Evolutionary conservation across 192 early-diverging fungal genomes (phyloP).

Genomic region (Backusella parvicylindrica): DNA sequence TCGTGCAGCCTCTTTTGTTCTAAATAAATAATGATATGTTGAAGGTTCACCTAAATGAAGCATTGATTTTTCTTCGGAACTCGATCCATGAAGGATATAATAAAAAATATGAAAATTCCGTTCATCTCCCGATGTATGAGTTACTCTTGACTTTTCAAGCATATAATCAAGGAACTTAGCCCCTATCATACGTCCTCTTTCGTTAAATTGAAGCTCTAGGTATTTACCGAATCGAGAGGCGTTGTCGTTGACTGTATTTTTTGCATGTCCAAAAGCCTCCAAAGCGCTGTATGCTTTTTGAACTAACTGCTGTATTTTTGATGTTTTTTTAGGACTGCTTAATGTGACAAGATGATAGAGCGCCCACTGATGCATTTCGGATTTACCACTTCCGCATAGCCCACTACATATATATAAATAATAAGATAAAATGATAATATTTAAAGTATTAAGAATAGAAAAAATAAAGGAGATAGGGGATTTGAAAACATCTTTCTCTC

Average conservation of each 20-base stretch:
- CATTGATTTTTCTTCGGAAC: slow-evolving; percentile 66
- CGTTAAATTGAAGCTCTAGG: slow-evolving; percentile 86
- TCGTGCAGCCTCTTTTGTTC: slow-evolving; percentile 10
- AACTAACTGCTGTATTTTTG: slow-evolving; percentile 61
- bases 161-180: slow-evolving; percentile 82
- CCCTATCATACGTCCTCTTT: slow-evolving; percentile 83
- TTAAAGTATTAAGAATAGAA: neutral
- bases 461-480: neutral
- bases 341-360: slow-evolving; percentile 65
- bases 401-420: slow-evolving; percentile 24
- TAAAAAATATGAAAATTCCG: slow-evolving; percentile 95
- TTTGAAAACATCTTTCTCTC: neutral
- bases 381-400: slow-evolving; percentile 22
- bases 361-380: slow-evolving; percentile 65
- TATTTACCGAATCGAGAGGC: slow-evolving; percentile 79
- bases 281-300: slow-evolving; percentile 68
- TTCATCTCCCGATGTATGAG: slow-evolving; percentile 58
- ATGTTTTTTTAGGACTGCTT: slow-evolving; percentile 65
- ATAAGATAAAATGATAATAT: neutral
- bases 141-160: slow-evolving; percentile 79
- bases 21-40: slow-evolving; percentile 39
- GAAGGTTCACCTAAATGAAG: slow-evolving; percentile 65
- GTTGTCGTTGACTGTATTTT: slow-evolving; percentile 63
- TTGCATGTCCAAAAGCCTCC: slow-evolving; percentile 86
- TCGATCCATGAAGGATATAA: slow-evolving; percentile 81